Evolutionary conservation across 1,284 basidiomycete genomes (phyloP), one percentile per base, ranked within the genome.

Genomic region (Amylostereum chailletii): DNA sequence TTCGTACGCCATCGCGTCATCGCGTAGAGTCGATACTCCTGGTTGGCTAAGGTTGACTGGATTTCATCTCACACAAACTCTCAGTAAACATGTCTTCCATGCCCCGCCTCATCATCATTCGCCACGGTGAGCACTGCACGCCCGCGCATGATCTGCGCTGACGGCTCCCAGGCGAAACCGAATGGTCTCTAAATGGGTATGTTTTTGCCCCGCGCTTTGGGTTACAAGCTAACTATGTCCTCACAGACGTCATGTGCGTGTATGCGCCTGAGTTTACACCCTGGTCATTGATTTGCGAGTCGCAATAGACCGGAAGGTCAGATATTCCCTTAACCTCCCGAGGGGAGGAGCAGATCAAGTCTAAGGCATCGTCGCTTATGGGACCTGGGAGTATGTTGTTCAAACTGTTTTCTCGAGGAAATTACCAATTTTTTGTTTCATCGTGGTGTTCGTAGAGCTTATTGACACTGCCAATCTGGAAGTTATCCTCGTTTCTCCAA

Each of bases 171-270:
- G 90, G 92, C 41, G 88, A 95, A 71, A 96, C 93, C 1, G 93
- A 94, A 64, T 96, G 93, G 93, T 89, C 86, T n/a, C 61, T 88
- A 49, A 93, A 87, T 58, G 93, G 90, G 79, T 80, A 51, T 63
- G 77, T 63, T 26, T 43, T 30, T 48, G 30, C 48, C 34, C 37
- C 50, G 42, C 51, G 45, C 47, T 38, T 27, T 45, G 11, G 39
- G 29, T 40, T 27, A 27, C 39, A n/a, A 34, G 11, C 8, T 11
- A 19, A 19, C 19, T 19, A 19, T 19, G 19, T 19, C 19, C 19
- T 19, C 19, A 19, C 19, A 19, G 19, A 19, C 19, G 19, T 19
- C 19, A 19, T 19, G 19, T 19, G 19, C 1, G 19, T 19, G 19
- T 19, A 1, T 19, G 19, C 19, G 19, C 19, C 19, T 19, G 19